Conservation (phyloP, 2,329 filamentous ascomycete species). For the Ceratocystis cacaofunesta region DNA sequence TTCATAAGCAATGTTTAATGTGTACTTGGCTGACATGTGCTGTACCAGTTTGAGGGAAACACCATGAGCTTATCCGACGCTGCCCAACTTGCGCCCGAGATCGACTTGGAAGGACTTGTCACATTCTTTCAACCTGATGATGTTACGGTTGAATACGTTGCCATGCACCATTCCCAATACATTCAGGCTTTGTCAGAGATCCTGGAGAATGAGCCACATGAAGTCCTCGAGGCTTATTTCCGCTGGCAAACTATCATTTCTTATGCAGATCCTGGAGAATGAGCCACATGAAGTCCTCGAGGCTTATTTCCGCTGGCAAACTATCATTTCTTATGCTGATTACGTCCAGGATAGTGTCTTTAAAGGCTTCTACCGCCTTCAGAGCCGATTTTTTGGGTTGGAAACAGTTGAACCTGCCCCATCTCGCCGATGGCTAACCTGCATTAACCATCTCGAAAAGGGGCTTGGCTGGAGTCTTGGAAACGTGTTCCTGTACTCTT, state of each 20-base stretch:
- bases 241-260: conserved; percentile 46
- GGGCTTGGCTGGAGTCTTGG: conserved; percentile 51
- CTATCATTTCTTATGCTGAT: conserved; percentile 37
- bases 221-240: conserved; percentile 45
- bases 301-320: conserved; percentile 49
- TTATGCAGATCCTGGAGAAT: conserved; percentile 38
- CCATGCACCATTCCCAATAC: conserved; percentile 46
- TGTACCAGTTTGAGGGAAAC: conserved; percentile 27
- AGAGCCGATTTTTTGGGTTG: conserved; percentile 41
- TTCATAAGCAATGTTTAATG: background rate
- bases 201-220: conserved; percentile 35
- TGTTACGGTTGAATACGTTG: conserved; percentile 32
- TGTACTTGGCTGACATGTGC: background rate
- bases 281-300: conserved; percentile 42
- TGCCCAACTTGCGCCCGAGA: conserved; percentile 38
- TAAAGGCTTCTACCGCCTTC: too few species aligned
- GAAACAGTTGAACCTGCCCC: conserved; percentile 31
- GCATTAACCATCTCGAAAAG: conserved; percentile 41
- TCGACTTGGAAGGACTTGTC: conserved; percentile 40
- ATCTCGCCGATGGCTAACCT: conserved; percentile 52
- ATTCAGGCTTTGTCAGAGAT: conserved; percentile 42
- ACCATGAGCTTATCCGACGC: conserved; percentile 43
- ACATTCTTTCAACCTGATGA: conserved; percentile 27
- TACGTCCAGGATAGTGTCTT: conserved; percentile 46
- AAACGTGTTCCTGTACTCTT: conserved; percentile 58